Evolutionary conservation across 495 filamentous ascomycete genomes (phyloP), one percentile per base, ranked within the genome.

Genomic region (Aspergillus ellipticus): DNA sequence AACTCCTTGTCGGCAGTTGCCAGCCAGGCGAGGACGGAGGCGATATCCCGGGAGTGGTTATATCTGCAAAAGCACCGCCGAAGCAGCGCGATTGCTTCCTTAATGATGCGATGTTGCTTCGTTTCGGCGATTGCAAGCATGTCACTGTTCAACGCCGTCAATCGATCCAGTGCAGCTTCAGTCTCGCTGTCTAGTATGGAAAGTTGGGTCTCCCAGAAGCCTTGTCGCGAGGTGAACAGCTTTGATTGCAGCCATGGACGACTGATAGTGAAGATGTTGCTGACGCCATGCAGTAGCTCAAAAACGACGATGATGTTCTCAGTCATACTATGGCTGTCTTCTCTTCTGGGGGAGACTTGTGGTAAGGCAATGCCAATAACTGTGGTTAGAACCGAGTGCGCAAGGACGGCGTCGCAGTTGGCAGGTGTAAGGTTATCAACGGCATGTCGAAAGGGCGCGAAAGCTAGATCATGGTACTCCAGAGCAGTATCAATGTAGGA

Each of bases 361-460:
- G 79, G 77, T n/a, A 74, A 67, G 7, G 73, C 77, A 47, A 83
- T 73, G 26, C 74, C 66, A 46, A 79, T 72, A 13, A 78, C 71
- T 5, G 71, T 77, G 4, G 76, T 80, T 11, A 83, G 66, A 29
- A 77, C 70, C 20, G 79, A 79, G 57, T 82, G 79, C 22, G 76
- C 74, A 52, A 80, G 73, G 3, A 80, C 71, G 1, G 77, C 79
- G n/a, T 77, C 72, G 42, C 77, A 80, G 53, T 81, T 79, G 16
- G 73, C 61, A 7, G 72, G 67, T 5, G 61, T 77, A 22, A 82
- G 58, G 43, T 75, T 70, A 49, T 74, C 71, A 39, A 84, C 68
- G 2, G 76, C 66, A 4, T 68, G 59, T 6, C 78, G 72, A 26
- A 75, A 79, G 35, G 75, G 68, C 0, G 70, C 69, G 15, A 80